These are phyloP conservation scores for Trichoderma gamsii DNA, from an alignment of 495 filamentous ascomycete genomes.

Conservation along the genomic window DNA sequence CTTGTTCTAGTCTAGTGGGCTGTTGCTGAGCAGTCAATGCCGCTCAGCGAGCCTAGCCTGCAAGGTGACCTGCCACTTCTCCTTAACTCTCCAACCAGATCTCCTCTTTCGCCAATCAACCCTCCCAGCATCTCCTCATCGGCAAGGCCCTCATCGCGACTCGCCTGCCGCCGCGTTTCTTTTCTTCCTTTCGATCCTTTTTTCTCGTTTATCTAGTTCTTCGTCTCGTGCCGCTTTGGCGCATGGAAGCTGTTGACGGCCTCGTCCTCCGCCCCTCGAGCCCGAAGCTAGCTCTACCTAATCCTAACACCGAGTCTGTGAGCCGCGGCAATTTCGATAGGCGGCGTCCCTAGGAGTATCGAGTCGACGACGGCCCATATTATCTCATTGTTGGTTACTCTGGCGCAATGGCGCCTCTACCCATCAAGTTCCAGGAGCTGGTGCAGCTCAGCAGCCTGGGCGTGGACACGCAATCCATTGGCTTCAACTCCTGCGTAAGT, in stretches of 20 bases:
- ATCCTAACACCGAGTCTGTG: not conserved
- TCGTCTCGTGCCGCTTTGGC: constrained; percentile 14
- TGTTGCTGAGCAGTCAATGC: not conserved
- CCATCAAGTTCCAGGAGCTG: constrained; percentile 93
- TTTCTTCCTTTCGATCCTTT: constrained; percentile 11
- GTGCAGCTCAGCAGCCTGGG: constrained; percentile 75
- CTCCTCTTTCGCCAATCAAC: constrained; percentile 12
- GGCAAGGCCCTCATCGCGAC: constrained; percentile 10
- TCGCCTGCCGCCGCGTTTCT: constrained; percentile 1
- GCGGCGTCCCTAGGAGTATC: constrained; percentile 14
- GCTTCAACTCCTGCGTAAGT: constrained; percentile 95
- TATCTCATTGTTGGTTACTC: constrained; percentile 14
- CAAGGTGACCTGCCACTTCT: constrained; percentile 12
- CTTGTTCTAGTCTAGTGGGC: constrained; percentile 13
- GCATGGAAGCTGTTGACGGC: constrained; percentile 16
- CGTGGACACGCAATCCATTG: constrained; percentile 82
- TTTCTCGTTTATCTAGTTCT: not conserved
- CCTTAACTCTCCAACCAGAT: constrained; percentile 10
- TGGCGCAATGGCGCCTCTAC: constrained; percentile 49
- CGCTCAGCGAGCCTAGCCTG: too few species aligned
- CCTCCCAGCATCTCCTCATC: not conserved
- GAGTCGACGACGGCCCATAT: constrained; percentile 13
- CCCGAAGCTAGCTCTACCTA: constrained; percentile 12
- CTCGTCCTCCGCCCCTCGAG: not conserved
- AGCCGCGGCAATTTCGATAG: constrained; percentile 4